Conservation (phyloP, 768 basidiomycete species). For the Asterophora parasitica region DNA sequence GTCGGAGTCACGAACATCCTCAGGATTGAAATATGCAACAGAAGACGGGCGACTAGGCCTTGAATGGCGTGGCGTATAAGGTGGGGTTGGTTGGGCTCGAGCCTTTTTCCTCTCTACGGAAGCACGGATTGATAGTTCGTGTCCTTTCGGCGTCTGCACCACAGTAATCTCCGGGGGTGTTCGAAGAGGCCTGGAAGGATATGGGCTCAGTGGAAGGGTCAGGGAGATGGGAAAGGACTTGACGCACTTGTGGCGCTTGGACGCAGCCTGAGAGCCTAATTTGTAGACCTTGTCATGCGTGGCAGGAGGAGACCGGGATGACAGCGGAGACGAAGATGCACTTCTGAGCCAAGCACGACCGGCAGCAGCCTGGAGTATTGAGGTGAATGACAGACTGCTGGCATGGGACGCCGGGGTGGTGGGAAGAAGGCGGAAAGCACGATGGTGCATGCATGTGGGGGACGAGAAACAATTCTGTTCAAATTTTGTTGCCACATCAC, state of each 20-base stretch:
- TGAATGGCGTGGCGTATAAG: not conserved
- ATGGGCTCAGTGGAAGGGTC: not conserved
- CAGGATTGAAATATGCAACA: constrained; percentile 17
- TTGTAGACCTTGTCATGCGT: not conserved
- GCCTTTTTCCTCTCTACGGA: not conserved
- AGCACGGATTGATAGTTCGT: not conserved
- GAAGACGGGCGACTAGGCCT: not conserved
- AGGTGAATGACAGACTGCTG: constrained; percentile 28
- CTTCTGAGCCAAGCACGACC: constrained; percentile 42
- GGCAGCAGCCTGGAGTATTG: constrained; percentile 44
- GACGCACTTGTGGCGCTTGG: constrained; percentile 2
- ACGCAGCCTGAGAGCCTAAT: not conserved
- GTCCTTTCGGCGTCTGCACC: constrained; percentile 1
- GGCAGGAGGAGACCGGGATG: not conserved
- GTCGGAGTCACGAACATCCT: constrained; percentile 22
- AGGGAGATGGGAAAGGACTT: not conserved
- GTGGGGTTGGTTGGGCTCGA: not conserved
- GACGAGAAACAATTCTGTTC: constrained; percentile 7
- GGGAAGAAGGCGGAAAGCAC: constrained; percentile 33
- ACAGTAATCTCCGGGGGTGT: not conserved
- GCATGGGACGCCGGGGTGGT: constrained; percentile 16
- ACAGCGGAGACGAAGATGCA: constrained; percentile 8
- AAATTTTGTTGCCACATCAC: constrained; percentile 13
- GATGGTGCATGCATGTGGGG: constrained; percentile 48
- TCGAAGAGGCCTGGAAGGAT: constrained; percentile 1